Evolutionary conservation across 352 stramenopile genomes (phyloP), one percentile per base, ranked within the genome.

Genomic region (Globisporangium abappressorium): DNA sequence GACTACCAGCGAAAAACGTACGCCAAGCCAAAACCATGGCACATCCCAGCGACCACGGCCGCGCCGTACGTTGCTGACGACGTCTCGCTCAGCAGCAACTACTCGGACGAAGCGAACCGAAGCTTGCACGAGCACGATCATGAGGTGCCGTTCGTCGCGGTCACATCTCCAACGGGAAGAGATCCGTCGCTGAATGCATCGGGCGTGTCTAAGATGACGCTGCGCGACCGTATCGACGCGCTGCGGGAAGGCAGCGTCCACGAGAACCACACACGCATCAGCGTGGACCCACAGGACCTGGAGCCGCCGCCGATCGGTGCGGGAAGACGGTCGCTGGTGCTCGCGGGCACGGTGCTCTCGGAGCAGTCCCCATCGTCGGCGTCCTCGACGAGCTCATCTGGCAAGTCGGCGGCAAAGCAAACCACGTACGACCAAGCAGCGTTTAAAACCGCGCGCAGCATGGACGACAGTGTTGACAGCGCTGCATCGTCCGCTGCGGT

Each of bases 181-280:
- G 41, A 62, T 24, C 41, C 46, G 28, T 28, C 34, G 9, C 36
- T 56, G 30, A 59, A 20, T 26, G 57, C 65, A 20, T 54, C 65
- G 57, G 38, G 30, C 15, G 20, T 24, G 28, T 57, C 41, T 11
- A 62, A 56, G 54, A 38, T 71, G 14, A 90, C 84, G 33, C 72
- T 92, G 43, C 81, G 84, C 24, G 76, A 86, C 55, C 79, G 81
- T 20, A 92, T 92, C 47, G 79, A 90, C 38, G 84, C 80, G 11
- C 68, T 92, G 33, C 71, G 84, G 15, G 80, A 87, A 49, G 77
- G 80, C 30, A 71, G 66, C 3, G 72, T 79, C 15, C 72, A 81
- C 36, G 85, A 87, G 63, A 74, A 82, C 43, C 74, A 85, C 69
- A 80, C 73, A 4, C 77, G 80, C n/a, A 80, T 85, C 36, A 89